These are phyloP conservation scores for Alnus glutinosa DNA, from an alignment of 306 rosid genomes.

Conservation along the genomic window DNA sequence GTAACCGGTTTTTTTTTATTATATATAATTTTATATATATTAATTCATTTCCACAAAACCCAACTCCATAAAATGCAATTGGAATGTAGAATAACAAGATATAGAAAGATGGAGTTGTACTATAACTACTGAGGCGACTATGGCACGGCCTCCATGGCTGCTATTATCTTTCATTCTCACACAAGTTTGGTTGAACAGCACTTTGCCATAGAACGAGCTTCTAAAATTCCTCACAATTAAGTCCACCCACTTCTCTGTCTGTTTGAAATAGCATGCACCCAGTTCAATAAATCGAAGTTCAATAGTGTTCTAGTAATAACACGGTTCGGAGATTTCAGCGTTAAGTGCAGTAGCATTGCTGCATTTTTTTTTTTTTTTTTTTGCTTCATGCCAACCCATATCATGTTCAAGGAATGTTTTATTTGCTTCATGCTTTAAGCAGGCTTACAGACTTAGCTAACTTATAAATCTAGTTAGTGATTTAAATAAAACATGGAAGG, in stretches of 20 bases:
- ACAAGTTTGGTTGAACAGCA: slow-evolving; percentile 32
- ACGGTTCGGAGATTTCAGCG: too few species aligned
- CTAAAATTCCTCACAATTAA: slow-evolving; percentile 36
- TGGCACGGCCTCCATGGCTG: slow-evolving; percentile 50
- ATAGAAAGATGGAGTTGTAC: slow-evolving; percentile 34
- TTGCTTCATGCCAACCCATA: too few species aligned
- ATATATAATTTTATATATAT: too few species aligned
- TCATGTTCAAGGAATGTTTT: too few species aligned
- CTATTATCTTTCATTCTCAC: slow-evolving; percentile 31
- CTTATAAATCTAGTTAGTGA: too few species aligned
- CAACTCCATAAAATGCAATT: not conserved
- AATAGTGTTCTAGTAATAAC: not conserved
- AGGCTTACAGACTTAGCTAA: too few species aligned
- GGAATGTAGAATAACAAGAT: not conserved
- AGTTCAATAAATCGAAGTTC: not conserved
- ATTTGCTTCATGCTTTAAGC: too few species aligned
- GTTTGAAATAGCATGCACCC: slow-evolving; percentile 31
- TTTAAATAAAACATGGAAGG: too few species aligned
- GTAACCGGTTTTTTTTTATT: too few species aligned
- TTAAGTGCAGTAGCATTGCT: too few species aligned
- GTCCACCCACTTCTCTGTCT: slow-evolving; percentile 55
- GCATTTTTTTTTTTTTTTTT: too few species aligned
- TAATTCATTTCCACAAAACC: not conserved
- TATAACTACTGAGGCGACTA: slow-evolving; percentile 65
- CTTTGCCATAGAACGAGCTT: slow-evolving; percentile 55